Evolutionary conservation across 306 rosid genomes (phyloP).

Genomic region (Casuarina glauca): DNA sequence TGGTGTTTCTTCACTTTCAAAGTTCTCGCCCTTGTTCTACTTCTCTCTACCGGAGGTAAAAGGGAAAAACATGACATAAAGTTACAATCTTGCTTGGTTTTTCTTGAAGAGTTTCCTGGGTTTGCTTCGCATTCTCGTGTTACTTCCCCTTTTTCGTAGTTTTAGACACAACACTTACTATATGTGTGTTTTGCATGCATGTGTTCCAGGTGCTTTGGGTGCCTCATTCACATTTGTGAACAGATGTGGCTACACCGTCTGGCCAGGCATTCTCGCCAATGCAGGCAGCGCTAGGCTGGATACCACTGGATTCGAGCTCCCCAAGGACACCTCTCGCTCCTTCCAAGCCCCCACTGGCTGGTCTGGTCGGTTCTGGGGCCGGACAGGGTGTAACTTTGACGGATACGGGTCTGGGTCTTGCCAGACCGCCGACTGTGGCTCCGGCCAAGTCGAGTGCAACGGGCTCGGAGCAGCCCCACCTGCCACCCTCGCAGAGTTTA

Average conservation of each 20-base stretch:
- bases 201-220: slow-evolving; percentile 42
- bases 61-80: not conserved
- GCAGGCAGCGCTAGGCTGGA: slow-evolving; percentile 71
- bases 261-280: slow-evolving; percentile 95
- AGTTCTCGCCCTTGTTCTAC: slow-evolving; percentile 25
- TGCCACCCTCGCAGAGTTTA: slow-evolving; percentile 85
- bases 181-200: not conserved
- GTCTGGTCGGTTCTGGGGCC: slow-evolving; percentile 97
- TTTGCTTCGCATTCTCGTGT: not conserved
- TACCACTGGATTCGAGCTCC: slow-evolving; percentile 91
- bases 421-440: slow-evolving; percentile 90
- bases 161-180: not conserved
- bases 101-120: slow-evolving; percentile 1
- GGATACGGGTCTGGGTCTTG: slow-evolving; percentile 77
- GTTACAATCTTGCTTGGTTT: not conserved
- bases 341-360: slow-evolving; percentile 90
- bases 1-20: slow-evolving; percentile 21
- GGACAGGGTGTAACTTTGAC: slow-evolving; percentile 78
- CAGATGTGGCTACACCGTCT: slow-evolving; percentile 76
- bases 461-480: slow-evolving; percentile 97
- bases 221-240: slow-evolving; percentile 78
- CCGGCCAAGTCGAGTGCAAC: slow-evolving; percentile 72
- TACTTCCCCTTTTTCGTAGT: not conserved
- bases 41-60: slow-evolving; percentile 45
- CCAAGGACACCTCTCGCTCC: slow-evolving; percentile 57